These are phyloP conservation scores for Dimargaris xerosporica DNA, from an alignment of 192 early-diverging fungal species.

Conservation along the genomic window DNA sequence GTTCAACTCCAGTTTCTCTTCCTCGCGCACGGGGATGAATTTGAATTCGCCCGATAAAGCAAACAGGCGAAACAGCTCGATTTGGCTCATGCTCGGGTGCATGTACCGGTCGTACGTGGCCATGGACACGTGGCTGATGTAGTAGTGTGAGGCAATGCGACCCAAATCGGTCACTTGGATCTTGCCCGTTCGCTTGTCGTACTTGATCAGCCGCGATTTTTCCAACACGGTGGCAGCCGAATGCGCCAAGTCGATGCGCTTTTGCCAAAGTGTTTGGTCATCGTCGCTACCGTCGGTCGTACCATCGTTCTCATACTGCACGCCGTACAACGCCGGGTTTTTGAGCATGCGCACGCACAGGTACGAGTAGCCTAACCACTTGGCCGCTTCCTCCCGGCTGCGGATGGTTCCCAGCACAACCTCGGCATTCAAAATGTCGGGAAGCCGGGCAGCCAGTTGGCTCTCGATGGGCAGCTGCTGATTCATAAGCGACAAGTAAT, in stretches of 20 bases:
- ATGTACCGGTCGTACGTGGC: conserved; percentile 86
- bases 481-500: conserved; percentile 87
- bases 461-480: conserved; percentile 97
- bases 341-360: conserved; percentile 92
- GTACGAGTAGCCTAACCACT: conserved; percentile 93
- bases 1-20: conserved; percentile 81
- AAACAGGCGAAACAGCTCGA: conserved; percentile 83
- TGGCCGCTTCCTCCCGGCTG: conserved; percentile 83
- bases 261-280: conserved; percentile 66
- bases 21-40: conserved; percentile 82
- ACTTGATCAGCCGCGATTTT: conserved; percentile 85
- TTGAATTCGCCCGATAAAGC: conserved; percentile 85
- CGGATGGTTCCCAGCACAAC: conserved; percentile 85
- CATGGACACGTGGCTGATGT: conserved; percentile 85
- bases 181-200: conserved; percentile 80
- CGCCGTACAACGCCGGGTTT: conserved; percentile 75
- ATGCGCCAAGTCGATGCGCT: conserved; percentile 81
- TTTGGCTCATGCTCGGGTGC: conserved; percentile 75
- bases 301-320: conserved; percentile 17
- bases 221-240: conserved; percentile 73
- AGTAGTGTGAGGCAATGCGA: conserved; percentile 92
- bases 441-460: conserved; percentile 71
- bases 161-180: conserved; percentile 86
- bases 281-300: conserved; percentile 45
- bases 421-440: conserved; percentile 93